These are phyloP conservation scores for Trichoderma sp. DNA, from an alignment of 2,329 filamentous ascomycete species.

Conservation along the genomic window DNA sequence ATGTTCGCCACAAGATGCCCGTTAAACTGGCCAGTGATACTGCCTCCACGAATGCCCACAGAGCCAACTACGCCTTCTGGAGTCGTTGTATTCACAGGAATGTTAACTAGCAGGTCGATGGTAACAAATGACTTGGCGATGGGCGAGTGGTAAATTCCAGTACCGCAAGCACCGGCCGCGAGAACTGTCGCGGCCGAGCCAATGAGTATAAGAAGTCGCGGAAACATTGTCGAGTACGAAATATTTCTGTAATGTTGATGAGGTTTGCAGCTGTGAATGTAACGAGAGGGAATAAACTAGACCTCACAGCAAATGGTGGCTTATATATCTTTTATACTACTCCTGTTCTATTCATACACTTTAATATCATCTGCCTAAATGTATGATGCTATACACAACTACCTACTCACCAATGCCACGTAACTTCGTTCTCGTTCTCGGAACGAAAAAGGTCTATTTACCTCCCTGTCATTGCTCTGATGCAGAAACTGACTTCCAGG, in stretches of 20 bases:
- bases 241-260: background rate
- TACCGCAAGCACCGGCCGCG: background rate
- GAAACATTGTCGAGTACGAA: background rate
- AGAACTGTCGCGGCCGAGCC: background rate
- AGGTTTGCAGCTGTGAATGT: accelerated
- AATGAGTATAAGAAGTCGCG: background rate
- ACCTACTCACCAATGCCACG: background rate
- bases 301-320: background rate
- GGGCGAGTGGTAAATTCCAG: background rate
- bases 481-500: background rate
- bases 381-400: background rate
- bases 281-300: background rate
- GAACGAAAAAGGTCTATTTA: background rate
- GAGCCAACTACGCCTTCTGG: background rate
- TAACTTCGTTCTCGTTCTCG: background rate
- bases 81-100: background rate
- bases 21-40: background rate
- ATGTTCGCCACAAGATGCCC: background rate
- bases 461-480: background rate
- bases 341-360: background rate
- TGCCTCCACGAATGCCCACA: background rate
- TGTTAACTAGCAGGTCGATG: background rate
- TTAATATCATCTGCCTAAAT: background rate
- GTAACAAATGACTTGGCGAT: background rate
- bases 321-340: background rate